Evolutionary conservation across 1,139 yeast genomes (phyloP).

Genomic region (Geotrichum citri-aurantii): DNA sequence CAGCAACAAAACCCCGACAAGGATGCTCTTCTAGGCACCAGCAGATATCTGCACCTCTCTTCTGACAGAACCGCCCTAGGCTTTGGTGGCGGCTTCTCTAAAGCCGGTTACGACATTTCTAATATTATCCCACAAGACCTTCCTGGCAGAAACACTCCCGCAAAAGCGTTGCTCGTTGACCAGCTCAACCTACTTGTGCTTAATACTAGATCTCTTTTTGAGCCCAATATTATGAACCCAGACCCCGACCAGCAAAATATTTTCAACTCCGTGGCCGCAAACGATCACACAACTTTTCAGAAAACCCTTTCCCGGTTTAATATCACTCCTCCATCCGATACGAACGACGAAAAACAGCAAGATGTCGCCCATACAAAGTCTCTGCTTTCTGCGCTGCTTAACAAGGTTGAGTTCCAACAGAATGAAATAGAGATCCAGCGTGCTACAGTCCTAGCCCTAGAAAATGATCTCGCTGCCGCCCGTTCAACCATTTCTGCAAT

Average conservation of each 20-base stretch:
- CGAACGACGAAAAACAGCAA: background rate
- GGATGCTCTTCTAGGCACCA: background rate
- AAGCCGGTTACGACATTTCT: constrained; percentile 4
- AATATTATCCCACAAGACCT: constrained; percentile 14
- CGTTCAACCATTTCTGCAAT: constrained; percentile 35
- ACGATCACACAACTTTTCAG: constrained; percentile 3
- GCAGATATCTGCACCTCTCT: background rate
- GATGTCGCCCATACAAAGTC: constrained; percentile 10
- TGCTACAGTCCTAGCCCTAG: constrained; percentile 37
- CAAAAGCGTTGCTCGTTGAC: constrained; percentile 23
- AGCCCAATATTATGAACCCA: constrained; percentile 4
- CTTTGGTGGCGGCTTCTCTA: constrained; percentile 1
- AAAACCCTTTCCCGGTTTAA: constrained; percentile 5
- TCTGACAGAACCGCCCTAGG: constrained; percentile 2
- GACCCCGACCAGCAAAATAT: background rate
- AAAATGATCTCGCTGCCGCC: constrained; percentile 36
- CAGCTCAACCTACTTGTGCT: constrained; percentile 19
- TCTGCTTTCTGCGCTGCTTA: constrained; percentile 25
- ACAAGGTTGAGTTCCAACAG: constrained; percentile 37
- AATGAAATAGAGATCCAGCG: constrained; percentile 36
- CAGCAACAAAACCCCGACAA: constrained; percentile 11
- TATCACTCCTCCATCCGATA: background rate
- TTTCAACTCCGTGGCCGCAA: background rate
- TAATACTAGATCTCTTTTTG: constrained; percentile 14
- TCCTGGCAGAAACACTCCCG: constrained; percentile 26